A percentile compares a stretch with the other conserved stretches of the same genome.
Conservation (phyloP, 139 green algal genomes). For the Medakamo hakoo region DNA sequence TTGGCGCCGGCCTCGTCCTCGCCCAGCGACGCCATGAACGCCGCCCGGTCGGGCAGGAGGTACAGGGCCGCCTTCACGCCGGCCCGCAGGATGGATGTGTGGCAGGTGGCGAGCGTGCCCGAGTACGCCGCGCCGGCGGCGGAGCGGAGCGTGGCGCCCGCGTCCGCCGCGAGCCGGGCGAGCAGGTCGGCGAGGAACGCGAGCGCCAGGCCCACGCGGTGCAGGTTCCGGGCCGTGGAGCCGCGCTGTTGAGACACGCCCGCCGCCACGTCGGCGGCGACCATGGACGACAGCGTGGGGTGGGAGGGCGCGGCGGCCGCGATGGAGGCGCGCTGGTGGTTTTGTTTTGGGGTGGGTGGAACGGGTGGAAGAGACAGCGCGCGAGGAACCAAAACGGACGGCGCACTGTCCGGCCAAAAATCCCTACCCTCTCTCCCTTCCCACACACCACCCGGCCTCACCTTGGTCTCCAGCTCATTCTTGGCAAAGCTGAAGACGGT, state of each 20-base stretch:
- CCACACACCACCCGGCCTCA: background rate
- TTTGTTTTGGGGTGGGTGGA: background rate
- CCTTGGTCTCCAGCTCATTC: constrained; percentile 13
- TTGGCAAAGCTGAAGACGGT: constrained; percentile 11
- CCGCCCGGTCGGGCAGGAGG: background rate
- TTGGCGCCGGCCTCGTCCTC: background rate
- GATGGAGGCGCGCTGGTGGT: background rate
- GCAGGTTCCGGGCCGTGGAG: background rate
- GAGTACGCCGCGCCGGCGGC: background rate
- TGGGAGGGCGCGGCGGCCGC: background rate
- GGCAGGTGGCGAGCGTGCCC: background rate
- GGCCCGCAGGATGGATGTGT: background rate
- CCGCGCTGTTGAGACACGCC: background rate
- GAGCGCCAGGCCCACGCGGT: background rate
- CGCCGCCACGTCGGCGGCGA: constrained; percentile 2
- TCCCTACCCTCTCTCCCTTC: background rate
- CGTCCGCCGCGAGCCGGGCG: background rate
- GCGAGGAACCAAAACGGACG: no score
- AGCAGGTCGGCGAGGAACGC: background rate
- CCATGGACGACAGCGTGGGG: constrained; percentile 6
- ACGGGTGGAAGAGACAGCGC: background rate
- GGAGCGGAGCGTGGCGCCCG: background rate
- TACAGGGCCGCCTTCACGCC: background rate
- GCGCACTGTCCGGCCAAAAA: no score
- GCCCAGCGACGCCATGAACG: background rate